These are phyloP conservation scores for Phlebopus sp. DNA, from an alignment of 1,284 basidiomycete genomes.

Conservation along the genomic window DNA sequence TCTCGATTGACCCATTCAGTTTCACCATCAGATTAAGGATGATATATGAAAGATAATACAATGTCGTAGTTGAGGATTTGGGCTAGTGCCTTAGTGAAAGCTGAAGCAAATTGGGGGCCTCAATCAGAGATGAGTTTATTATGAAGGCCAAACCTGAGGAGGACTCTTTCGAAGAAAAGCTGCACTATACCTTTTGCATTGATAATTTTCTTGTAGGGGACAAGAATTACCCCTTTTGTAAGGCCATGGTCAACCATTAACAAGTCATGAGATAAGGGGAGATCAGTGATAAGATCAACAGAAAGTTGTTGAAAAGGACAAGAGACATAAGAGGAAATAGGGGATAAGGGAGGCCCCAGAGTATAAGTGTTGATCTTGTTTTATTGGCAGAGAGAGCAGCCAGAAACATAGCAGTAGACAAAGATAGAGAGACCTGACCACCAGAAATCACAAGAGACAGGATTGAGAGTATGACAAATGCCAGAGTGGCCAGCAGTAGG, in stretches of 20 bases:
- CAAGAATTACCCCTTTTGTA: constrained; percentile 3
- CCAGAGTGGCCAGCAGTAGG: no score
- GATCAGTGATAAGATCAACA: constrained; percentile 19
- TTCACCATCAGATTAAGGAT: constrained; percentile 6
- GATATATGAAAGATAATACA: neutral
- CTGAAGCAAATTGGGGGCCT: constrained; percentile 15
- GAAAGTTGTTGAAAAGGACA: constrained; percentile 8
- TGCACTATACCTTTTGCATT: constrained; percentile 11
- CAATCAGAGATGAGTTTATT: constrained; percentile 23
- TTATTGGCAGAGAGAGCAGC: constrained; percentile 12
- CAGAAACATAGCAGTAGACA: constrained; percentile 10
- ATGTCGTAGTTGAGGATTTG: neutral
- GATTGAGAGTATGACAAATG: no score
- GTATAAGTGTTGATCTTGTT: constrained; percentile 8
- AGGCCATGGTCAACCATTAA: constrained; percentile 17
- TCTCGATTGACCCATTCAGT: constrained; percentile 5
- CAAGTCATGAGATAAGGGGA: constrained; percentile 14
- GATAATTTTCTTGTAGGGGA: constrained; percentile 17
- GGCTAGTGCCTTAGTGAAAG: neutral
- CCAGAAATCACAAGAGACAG: constrained; percentile 5
- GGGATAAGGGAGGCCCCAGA: no score
- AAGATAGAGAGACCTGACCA: constrained; percentile 13
- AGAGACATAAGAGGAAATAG: neutral
- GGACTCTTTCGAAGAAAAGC: constrained; percentile 16
- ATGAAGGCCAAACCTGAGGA: constrained; percentile 15